phyloP scores from a whole-genome alignment of 176 grass and related monocot genomes.

The Carex littledalei region DNA sequence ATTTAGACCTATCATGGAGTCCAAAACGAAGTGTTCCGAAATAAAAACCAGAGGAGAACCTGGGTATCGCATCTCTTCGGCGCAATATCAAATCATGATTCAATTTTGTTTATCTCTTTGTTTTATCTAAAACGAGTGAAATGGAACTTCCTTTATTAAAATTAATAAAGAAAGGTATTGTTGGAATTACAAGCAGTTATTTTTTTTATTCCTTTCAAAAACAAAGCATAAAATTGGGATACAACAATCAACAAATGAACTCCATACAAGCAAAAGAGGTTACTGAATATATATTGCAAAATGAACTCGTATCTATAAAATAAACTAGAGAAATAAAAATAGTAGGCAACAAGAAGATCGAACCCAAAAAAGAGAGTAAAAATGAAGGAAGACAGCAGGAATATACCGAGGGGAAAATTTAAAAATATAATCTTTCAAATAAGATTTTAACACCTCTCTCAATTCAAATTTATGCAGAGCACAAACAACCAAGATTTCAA shows the following conservation, averaged over 20 bases:
- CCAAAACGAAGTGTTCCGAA: background rate
- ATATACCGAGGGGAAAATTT: background rate
- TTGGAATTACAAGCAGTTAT: no score
- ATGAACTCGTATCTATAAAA: background rate
- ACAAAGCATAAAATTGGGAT: no score
- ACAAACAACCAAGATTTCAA: constrained; percentile 11
- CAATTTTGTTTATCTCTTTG: no score
- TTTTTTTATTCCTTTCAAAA: no score
- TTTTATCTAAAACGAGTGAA: no score
- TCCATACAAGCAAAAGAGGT: background rate
- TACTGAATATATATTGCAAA: background rate
- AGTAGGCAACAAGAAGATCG: background rate
- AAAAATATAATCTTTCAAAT: background rate
- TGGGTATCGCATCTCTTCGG: background rate
- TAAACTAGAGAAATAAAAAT: background rate
- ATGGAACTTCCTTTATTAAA: no score
- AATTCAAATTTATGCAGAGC: constrained; percentile 9
- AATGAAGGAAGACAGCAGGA: background rate
- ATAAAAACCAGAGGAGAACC: no score
- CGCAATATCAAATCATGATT: background rate
- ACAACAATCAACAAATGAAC: background rate
- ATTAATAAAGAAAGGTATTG: no score
- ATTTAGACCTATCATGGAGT: no score
- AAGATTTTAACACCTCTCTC: background rate
- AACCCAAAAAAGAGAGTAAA: background rate